Evolutionary conservation across 2,329 filamentous ascomycete species (phyloP), one percentile per base, ranked within the genome.

Genomic region (Rhinocladiella mackenziei): DNA sequence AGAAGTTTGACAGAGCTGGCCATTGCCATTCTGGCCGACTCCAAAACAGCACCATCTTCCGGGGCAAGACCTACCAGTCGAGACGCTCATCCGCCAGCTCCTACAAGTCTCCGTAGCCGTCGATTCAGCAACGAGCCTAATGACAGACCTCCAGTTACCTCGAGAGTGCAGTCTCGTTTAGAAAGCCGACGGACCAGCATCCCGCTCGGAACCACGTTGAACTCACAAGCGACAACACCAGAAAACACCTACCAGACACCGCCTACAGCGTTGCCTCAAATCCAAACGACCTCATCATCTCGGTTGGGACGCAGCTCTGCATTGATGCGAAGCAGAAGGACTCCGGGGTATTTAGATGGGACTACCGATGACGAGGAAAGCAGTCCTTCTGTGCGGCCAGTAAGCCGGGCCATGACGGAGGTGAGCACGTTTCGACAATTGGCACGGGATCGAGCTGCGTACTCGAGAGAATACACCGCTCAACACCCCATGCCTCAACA

Each of bases 1-100:
- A 84, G 91, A 41, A 92, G 86, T 59, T 69, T 98, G 54, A 97
- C 91, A 0, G 92, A 98, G 64, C 74, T 98, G 5, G 95, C 88
- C 61, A 77, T 98, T 43, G 86, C 89, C 1, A 70, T 98, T 41
- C 81, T 82, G 20, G 84, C 86, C 51, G 77, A 80, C 29, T 36
- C 40, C 36, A 50, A 54, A 23, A 39, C 37, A 15, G 19, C 39
- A 10, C 29, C 39, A 18, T 35, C 45, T 34, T 38, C 50, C 8
- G 31, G 15, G 5, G 26, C 50, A 36, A 62, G 59, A 33, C 58
- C 57, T n/a, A 57, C 52, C 4, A 65, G 59, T 32, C 56, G 57
- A 37, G 62, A 62, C 32, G 53, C 55, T 28, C 47, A 47, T 43
- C 48, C 56, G 13, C 55, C 59, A 3, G 56, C 63, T 2, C 55